Base-by-base conservation (phyloP, 129 eudicot genomes). In the Arctium minus region DNA sequence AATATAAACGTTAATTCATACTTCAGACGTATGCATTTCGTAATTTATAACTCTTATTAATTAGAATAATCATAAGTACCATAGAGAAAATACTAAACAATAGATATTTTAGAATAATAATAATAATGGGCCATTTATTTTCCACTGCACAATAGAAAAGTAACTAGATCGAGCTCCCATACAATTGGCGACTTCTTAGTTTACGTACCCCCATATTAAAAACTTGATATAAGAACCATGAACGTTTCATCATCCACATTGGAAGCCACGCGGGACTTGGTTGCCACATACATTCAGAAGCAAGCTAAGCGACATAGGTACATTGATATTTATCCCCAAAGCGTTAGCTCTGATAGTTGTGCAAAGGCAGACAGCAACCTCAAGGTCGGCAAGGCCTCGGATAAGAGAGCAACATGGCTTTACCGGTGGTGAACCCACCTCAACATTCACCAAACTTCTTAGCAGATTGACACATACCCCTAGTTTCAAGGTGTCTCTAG, bases 281-380 rank as follows among this genome's bases (percentile, higher is more conserved):
- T 74, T 88, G 6, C 89, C 87, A 75, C 94, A 90, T 15, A 68
- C 82, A 86, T 85, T 82, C 5, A 90, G 79, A 38, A 90, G 88
- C 79, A 90, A 82, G 84, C 91, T 91, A 40, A 91, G 67, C 0
- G 92, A 72, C 22, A 91, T 72, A n/a, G 94, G 94, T 50, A 91
- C 84, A 79, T 91, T 80, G 6, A 91, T 42, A 74, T 91, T 75
- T 62, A 88, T 88, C 1, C 93, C 92, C 77, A 89, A 86, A 30
- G 84, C 71, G 12, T 86, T 86, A 11, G 89, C 90, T 70, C 80
- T 87, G 7, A 91, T 79, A 62, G 93, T 88, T 33, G 93, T 89
- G 88, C 93, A 91, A 50, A 91, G 93, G 81, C 96, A 91, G 31
- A 84, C 79, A 3, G 93, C 91, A 1, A 90, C 96, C 18, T 91